These are phyloP conservation scores for Exophiala xenobiotica DNA, from an alignment of 2,329 filamentous ascomycete genomes.

Conservation along the genomic window DNA sequence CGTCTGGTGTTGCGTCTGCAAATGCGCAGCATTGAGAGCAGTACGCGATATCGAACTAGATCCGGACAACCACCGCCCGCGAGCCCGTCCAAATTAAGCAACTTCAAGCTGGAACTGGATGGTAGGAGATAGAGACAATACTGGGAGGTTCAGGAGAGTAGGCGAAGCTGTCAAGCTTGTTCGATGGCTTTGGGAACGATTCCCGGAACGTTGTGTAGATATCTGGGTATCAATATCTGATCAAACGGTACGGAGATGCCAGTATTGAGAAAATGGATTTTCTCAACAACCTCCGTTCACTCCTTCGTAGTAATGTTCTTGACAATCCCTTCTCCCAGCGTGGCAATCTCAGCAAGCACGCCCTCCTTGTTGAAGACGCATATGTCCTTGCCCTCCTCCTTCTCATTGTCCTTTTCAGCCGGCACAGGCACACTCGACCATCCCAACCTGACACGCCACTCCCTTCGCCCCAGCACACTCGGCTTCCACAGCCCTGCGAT, in stretches of 20 bases:
- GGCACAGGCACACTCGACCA: conserved; percentile 62
- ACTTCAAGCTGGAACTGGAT: too few species aligned
- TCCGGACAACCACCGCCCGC: too few species aligned
- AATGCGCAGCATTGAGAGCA: too few species aligned
- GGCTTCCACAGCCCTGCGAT: conserved; percentile 69
- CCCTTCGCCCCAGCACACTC: conserved; percentile 47
- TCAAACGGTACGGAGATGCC: not conserved
- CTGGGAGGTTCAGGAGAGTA: too few species aligned
- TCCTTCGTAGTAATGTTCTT: conserved; percentile 24
- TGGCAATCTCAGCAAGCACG: conserved; percentile 71
- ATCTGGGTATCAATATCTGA: not conserved
- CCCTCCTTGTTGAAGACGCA: conserved; percentile 66
- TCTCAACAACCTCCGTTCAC: not conserved
- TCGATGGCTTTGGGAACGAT: too few species aligned
- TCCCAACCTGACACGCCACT: conserved; percentile 69
- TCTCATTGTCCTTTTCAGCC: conserved; percentile 29
- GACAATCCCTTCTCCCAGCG: conserved; percentile 42
- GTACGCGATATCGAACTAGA: too few species aligned
- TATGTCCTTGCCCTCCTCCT: conserved; percentile 45
- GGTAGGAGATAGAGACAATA: too few species aligned
- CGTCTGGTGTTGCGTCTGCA: too few species aligned
- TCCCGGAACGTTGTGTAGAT: too few species aligned
- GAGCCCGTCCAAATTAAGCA: too few species aligned
- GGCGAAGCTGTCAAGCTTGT: too few species aligned
- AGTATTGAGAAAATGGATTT: not conserved